Conservation (phyloP, 441 rosid genomes). For the Melastoma candidum region DNA sequence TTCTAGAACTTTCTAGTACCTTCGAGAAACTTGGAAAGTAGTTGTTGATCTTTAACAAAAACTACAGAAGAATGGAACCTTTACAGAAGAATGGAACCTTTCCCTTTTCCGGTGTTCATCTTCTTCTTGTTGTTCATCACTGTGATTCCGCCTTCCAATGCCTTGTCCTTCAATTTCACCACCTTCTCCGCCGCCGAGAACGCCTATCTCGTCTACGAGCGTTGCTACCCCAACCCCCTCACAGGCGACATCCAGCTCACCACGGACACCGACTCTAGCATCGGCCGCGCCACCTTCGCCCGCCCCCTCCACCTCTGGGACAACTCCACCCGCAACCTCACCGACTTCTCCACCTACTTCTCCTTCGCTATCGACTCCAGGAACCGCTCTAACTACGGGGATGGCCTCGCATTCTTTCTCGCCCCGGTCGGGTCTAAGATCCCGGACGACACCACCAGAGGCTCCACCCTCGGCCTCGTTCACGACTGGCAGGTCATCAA, state of each 20-base stretch:
- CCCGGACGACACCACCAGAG: not conserved
- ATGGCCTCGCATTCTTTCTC: conserved; percentile 9
- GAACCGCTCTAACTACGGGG: not conserved
- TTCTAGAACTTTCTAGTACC: no score
- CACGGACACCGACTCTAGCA: not conserved
- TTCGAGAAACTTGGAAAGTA: no score
- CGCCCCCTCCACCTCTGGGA: conserved; percentile 9
- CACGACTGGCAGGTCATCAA: not conserved
- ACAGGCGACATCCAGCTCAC: conserved; percentile 1
- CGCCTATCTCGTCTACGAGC: not conserved
- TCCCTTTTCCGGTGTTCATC: not conserved
- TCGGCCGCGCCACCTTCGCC: conserved; percentile 1
- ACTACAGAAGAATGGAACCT: no score
- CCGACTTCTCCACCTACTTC: conserved; percentile 10
- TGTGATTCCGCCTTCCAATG: not conserved
- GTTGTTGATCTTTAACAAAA: no score
- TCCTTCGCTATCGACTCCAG: conserved; percentile 2
- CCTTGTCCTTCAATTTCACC: conserved; percentile 7
- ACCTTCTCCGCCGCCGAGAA: not conserved
- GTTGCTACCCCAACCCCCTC: not conserved
- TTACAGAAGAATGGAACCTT: no score
- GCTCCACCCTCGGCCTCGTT: conserved; percentile 3
- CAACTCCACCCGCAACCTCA: conserved; percentile 4
- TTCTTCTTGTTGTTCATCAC: not conserved
- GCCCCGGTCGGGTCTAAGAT: not conserved